Conservation (phyloP, 768 basidiomycete species). For the Ramaria sp. region DNA sequence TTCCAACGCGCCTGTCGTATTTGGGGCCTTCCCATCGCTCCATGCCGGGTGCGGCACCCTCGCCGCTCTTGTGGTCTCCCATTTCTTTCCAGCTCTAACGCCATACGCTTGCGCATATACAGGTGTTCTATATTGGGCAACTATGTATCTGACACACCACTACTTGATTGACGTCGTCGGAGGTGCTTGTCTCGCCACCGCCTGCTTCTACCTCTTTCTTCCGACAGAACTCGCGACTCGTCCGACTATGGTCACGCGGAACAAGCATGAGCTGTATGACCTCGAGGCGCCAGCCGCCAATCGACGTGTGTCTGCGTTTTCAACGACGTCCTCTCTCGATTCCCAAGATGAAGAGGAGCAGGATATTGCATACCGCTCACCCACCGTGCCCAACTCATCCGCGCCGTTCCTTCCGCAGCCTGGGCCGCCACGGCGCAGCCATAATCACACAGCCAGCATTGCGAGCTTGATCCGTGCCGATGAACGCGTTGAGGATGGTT, state of each 20-base stretch:
- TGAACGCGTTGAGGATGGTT: slow-evolving; percentile 68
- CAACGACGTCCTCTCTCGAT: slow-evolving; percentile 33
- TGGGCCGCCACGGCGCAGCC: slow-evolving; percentile 23
- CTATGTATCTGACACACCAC: slow-evolving; percentile 98
- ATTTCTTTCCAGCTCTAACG: slow-evolving; percentile 79
- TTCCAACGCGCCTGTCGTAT: slow-evolving; percentile 82
- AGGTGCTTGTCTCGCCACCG: slow-evolving; percentile 82
- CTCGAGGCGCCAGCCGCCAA: slow-evolving; percentile 42
- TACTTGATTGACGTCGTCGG: slow-evolving; percentile 97
- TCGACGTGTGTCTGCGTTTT: slow-evolving; percentile 18
- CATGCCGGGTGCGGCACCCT: slow-evolving; percentile 88
- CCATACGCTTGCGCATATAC: slow-evolving; percentile 75
- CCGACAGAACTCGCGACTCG: slow-evolving; percentile 65
- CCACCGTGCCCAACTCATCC: slow-evolving; percentile 28
- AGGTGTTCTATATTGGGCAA: slow-evolving; percentile 88
- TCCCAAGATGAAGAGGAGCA: slow-evolving; percentile 53
- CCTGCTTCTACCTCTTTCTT: slow-evolving; percentile 81
- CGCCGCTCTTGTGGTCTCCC: slow-evolving; percentile 85
- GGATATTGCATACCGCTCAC: slow-evolving; percentile 64
- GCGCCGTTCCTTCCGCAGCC: slow-evolving; percentile 24
- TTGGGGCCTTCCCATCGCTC: slow-evolving; percentile 93
- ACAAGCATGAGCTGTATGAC: slow-evolving; percentile 73
- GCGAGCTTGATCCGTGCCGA: slow-evolving; percentile 71
- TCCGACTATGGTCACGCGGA: slow-evolving; percentile 24
- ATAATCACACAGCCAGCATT: slow-evolving; percentile 77